These are phyloP conservation scores for Anaeromyces robustus DNA, from an alignment of 192 early-diverging fungal species.

Conservation along the genomic window DNA sequence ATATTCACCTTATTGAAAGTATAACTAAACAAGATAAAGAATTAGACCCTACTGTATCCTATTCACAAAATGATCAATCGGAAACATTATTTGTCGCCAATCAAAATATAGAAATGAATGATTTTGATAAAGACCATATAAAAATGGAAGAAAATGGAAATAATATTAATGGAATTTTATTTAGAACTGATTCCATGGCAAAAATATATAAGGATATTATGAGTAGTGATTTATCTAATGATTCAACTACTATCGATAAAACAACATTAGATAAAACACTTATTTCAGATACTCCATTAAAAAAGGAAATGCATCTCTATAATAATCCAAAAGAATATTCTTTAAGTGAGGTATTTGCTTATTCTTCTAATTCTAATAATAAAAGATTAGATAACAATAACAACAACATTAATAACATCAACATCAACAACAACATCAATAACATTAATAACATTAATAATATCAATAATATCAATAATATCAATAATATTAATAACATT, in stretches of 20 bases:
- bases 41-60: background rate
- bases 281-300: background rate
- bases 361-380: background rate
- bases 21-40: background rate
- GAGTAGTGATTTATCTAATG: background rate
- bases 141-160: background rate
- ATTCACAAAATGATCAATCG: background rate
- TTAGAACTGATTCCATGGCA: background rate
- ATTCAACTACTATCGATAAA: background rate
- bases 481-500: no score
- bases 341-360: background rate
- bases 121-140: background rate
- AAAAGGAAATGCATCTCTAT: no score
- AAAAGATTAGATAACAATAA: background rate
- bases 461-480: no score
- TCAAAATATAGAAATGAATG: background rate
- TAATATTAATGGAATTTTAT: background rate
- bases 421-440: no score
- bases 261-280: background rate
- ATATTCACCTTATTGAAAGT: background rate
- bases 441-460: no score
- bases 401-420: background rate
- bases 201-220: background rate
- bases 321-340: background rate
- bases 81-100: background rate